Percentiles rank a stretch among this genome's conserved stretches.
Conservation (phyloP, 495 filamentous ascomycete genomes). For the Penicillium waksmanii region DNA sequence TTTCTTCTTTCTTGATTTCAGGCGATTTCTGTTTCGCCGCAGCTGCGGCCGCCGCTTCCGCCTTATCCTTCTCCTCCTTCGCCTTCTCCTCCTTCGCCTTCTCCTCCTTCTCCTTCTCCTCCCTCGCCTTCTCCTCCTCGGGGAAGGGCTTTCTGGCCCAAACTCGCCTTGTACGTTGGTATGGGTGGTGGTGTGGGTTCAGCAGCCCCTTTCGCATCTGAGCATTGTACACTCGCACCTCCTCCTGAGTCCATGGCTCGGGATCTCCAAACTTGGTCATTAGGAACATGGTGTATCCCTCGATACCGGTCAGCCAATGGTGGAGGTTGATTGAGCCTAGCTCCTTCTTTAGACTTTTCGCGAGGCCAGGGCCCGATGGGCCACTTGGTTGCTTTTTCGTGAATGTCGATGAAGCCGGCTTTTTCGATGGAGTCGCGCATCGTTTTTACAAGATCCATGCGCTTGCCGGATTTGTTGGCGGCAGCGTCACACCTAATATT, state of each 20-base stretch:
- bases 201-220: slow-evolving; percentile 12
- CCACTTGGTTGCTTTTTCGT: slow-evolving; percentile 13
- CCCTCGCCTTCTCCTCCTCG: background rate
- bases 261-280: slow-evolving; percentile 11
- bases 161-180: slow-evolving; percentile 13
- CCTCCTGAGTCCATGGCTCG: slow-evolving; percentile 4
- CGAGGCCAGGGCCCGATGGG: slow-evolving; percentile 19
- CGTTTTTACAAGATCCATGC: slow-evolving; percentile 11
- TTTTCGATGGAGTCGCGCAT: slow-evolving; percentile 25
- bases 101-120: background rate
- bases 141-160: slow-evolving; percentile 13
- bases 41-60: too few relatives aligned
- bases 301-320: slow-evolving; percentile 18
- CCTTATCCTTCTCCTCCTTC: too few relatives aligned
- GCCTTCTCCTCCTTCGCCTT: background rate
- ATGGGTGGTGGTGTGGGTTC: slow-evolving; percentile 11
- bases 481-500: background rate
- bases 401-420: slow-evolving; percentile 34
- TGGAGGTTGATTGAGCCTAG: slow-evolving; percentile 15
- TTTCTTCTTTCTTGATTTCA: too few relatives aligned
- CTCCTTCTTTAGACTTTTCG: slow-evolving; percentile 16
- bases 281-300: slow-evolving; percentile 16
- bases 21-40: too few relatives aligned
- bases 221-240: slow-evolving; percentile 13
- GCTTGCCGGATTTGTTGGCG: slow-evolving; percentile 10